A percentile compares a stretch with the other conserved stretches of the same genome.
Evolutionary conservation across 352 stramenopile species (phyloP).

Genomic region (Phytophthora pisi): DNA sequence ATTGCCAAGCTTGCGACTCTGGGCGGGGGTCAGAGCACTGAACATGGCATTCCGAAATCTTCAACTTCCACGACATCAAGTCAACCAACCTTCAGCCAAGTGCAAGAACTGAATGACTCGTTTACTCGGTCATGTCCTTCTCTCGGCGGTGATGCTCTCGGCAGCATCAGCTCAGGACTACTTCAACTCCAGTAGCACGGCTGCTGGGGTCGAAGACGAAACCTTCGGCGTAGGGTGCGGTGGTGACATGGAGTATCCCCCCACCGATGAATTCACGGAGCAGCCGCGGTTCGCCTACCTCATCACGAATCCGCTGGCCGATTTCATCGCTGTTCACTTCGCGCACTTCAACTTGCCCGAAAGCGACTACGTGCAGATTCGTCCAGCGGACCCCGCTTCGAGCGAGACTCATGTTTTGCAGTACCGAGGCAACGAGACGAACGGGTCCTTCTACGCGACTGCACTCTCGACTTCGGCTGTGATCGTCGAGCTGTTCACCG

Average conservation of each 20-base stretch:
- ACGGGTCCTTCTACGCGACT: slow-evolving; percentile 39
- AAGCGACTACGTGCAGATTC: slow-evolving; percentile 58
- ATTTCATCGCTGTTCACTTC: slow-evolving; percentile 70
- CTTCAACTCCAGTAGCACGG: slow-evolving; percentile 7
- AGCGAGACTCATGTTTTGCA: slow-evolving; percentile 34
- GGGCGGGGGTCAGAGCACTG: background rate
- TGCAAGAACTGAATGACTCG: slow-evolving; percentile 4
- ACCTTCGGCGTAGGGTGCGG: slow-evolving; percentile 44
- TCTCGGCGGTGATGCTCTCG: slow-evolving; percentile 2
- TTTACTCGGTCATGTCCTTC: slow-evolving; percentile 1
- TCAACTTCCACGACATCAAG: background rate
- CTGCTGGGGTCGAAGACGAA: slow-evolving; percentile 18
- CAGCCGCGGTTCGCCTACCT: slow-evolving; percentile 44
- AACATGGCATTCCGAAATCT: slow-evolving; percentile 14
- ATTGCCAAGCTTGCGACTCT: background rate
- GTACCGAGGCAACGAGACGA: slow-evolving; percentile 40
- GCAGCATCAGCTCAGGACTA: slow-evolving; percentile 6
- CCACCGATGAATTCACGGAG: slow-evolving; percentile 19
- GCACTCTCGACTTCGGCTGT: slow-evolving; percentile 42
- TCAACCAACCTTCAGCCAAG: background rate
- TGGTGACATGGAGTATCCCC: slow-evolving; percentile 28
- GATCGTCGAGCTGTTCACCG: slow-evolving; percentile 54
- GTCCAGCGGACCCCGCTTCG: slow-evolving; percentile 28
- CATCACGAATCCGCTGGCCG: slow-evolving; percentile 46
- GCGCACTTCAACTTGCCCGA: slow-evolving; percentile 61